phyloP scores from a whole-genome alignment of 441 rosid genomes.

The Metrosideros polymorpha region DNA sequence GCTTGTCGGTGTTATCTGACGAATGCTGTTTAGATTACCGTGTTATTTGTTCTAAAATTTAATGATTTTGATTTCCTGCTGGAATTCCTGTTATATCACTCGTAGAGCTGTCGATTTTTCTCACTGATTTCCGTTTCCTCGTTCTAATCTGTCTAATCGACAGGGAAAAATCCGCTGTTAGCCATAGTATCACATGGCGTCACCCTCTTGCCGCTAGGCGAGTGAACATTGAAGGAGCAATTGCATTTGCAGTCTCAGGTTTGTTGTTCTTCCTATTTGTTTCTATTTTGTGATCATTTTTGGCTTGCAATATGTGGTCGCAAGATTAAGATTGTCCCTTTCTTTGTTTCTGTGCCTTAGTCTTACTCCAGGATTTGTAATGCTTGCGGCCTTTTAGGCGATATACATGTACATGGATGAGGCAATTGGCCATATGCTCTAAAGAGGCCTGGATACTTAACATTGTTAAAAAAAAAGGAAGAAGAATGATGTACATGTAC shows the following conservation, averaged over 20 bases:
- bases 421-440: not conserved
- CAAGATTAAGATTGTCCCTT: not conserved
- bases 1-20: not conserved
- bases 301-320: not conserved
- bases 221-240: slow-evolving; percentile 56
- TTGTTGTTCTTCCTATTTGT: slow-evolving; percentile 1
- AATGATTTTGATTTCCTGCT: not conserved
- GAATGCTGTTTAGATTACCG: not conserved
- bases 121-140: not conserved
- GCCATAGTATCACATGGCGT: slow-evolving; percentile 75
- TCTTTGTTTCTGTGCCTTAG: not conserved
- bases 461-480: not conserved
- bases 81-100: not conserved
- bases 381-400: not conserved
- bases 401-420: not conserved
- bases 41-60: not conserved
- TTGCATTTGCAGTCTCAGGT: slow-evolving; percentile 77
- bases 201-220: slow-evolving; percentile 47
- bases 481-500: not conserved
- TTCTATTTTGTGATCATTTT: not conserved
- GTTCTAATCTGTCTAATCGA: not conserved
- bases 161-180: slow-evolving; percentile 84
- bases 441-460: not conserved
- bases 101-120: not conserved
- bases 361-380: not conserved